Base-by-base conservation (phyloP, 331 rosid genomes). In the Pyracantha coccinea region DNA sequence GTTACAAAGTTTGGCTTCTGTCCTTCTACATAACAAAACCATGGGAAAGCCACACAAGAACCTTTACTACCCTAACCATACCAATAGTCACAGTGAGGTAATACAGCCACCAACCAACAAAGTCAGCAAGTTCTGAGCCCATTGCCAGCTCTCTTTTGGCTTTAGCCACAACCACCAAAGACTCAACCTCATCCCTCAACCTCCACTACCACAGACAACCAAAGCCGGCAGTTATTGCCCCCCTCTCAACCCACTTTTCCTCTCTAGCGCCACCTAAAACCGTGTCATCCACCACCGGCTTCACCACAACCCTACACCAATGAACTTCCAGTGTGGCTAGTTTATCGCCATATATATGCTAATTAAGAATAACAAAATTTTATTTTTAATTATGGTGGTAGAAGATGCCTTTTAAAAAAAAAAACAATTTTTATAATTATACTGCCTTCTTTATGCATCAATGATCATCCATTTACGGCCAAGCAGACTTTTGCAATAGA, bases 241-340 rank as follows among this genome's bases (percentile, higher is more conserved):
- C 84, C 75, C 81, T 86, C 57, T 85, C 96, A 25, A 66, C 69
- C 96, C 90, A 86, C 38, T 69, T 85, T 28, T 90, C 95, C 68
- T 82, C 59, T 58, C 84, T 78, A 12, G 8, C 66, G 7, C 9
- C 81, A 10, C 90, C 86, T 0, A 88, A 81, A 73, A 94, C 81
- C 1, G 93, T 85, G 78, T 94, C 97, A 38, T 94, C 93, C 71
- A 94, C 90, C 78, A 94, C 96, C 2, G 96, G 96, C 84, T 83
- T 90, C 74, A 94, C 99, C 83, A 88, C 99, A 64, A 77, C 55
- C 20, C 83, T 74, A 23, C 75, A 83, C 97, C 99, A 94, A 68
- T 83, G 88, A 25, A 83, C 81, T 38, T 38, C 44, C 44, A 38
- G 44, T 38, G 44, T 38, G 13, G 44, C 13, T 38, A 38, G 44